phyloP scores from a whole-genome alignment of 192 early-diverging fungal genomes.

The Backusella parvicylindrica region DNA sequence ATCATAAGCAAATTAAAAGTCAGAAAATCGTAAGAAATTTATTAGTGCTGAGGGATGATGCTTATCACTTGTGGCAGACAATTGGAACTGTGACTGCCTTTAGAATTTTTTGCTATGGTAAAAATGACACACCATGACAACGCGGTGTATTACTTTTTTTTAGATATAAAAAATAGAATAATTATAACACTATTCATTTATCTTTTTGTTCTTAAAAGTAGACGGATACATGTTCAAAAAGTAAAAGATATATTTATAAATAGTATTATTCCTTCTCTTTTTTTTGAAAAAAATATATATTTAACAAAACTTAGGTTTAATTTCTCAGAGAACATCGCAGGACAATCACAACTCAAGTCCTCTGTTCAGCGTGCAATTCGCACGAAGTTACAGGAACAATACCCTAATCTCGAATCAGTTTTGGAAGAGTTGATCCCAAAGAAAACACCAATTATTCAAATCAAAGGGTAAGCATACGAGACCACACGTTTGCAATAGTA shows the following conservation, averaged over 20 bases:
- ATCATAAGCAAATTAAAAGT: too few species aligned
- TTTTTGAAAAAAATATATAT: not conserved
- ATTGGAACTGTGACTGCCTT: not conserved
- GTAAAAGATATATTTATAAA: constrained; percentile 1
- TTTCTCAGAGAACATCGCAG: constrained; percentile 74
- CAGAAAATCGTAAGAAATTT: too few species aligned
- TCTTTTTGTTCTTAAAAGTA: not conserved
- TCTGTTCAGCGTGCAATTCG: constrained; percentile 87
- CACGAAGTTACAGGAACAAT: constrained; percentile 82
- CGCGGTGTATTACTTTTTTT: not conserved
- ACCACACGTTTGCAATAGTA: not conserved
- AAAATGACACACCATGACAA: not conserved
- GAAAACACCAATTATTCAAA: constrained; percentile 79
- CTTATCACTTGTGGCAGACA: not conserved
- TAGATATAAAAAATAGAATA: not conserved
- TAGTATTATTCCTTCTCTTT: too few species aligned
- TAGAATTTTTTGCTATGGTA: not conserved
- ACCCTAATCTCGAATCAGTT: constrained; percentile 79
- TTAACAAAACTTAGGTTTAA: constrained; percentile 49
- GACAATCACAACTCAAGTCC: constrained; percentile 87
- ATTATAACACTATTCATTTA: not conserved
- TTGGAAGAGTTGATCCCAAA: constrained; percentile 97
- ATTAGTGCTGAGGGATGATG: too few species aligned
- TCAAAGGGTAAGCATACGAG: constrained; percentile 71
- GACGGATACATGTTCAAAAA: constrained; percentile 21